Evolutionary conservation across 2,329 filamentous ascomycete species (phyloP).

Genomic region (Exophiala lecanii-corni): DNA sequence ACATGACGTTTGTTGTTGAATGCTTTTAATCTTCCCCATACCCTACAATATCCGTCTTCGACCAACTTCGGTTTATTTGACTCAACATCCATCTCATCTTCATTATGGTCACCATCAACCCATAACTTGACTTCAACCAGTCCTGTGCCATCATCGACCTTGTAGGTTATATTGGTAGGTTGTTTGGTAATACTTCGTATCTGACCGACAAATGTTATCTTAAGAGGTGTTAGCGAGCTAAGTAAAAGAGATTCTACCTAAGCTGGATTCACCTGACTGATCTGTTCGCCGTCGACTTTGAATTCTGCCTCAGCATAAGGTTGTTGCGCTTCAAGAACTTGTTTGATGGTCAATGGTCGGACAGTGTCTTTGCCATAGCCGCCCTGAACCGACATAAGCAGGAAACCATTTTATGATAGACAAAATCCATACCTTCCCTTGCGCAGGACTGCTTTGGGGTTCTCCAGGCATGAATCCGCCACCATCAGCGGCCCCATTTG

Average conservation of each 20-base stretch:
- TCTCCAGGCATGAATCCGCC: constrained; percentile 57
- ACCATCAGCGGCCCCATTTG: constrained; percentile 50
- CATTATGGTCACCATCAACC: constrained; percentile 57
- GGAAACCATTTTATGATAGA: constrained; percentile 1
- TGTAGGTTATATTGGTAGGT: constrained; percentile 86
- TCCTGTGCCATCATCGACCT: constrained; percentile 91
- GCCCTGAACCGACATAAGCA: constrained; percentile 16
- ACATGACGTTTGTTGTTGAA: constrained; percentile 83
- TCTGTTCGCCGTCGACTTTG: constrained; percentile 71
- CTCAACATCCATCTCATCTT: constrained; percentile 44
- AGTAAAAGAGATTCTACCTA: too few species aligned
- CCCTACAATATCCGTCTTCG: constrained; percentile 74
- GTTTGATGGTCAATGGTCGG: constrained; percentile 91
- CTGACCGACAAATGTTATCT: constrained; percentile 85
- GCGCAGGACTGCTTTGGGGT: constrained; percentile 44
- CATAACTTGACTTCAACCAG: constrained; percentile 87
- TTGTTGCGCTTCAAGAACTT: constrained; percentile 78
- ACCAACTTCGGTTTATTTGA: constrained; percentile 51
- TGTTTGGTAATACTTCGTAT: constrained; percentile 82
- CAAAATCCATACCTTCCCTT: constrained; percentile 29
- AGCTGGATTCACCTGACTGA: constrained; percentile 54
- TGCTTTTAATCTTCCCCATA: constrained; percentile 77
- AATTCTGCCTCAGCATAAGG: constrained; percentile 71
- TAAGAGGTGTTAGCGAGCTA: too few species aligned
- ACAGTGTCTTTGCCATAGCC: constrained; percentile 75